A percentile compares a stretch with the other conserved stretches of the same genome.
These are phyloP conservation scores for Amylocarpus encephaloides DNA, from an alignment of 2,329 filamentous ascomycete genomes.

Conservation along the genomic window DNA sequence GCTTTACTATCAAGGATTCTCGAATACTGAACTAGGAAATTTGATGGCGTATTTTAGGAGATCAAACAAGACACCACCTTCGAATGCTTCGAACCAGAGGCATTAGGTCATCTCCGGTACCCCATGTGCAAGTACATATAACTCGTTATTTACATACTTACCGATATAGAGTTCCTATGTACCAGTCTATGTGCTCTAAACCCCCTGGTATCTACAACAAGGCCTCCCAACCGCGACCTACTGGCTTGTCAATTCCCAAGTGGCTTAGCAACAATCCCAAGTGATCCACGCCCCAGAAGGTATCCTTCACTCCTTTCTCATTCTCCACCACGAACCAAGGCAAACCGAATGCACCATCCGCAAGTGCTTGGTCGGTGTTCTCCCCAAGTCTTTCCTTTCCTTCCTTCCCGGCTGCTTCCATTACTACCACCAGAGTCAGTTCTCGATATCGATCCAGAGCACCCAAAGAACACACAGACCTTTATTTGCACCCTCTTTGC, in stretches of 20 bases:
- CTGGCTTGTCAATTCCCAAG: constrained; percentile 41
- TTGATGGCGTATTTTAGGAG: too few relatives aligned
- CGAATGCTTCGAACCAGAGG: too few relatives aligned
- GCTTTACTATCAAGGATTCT: too few relatives aligned
- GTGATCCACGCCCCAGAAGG: constrained; percentile 56
- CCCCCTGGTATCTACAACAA: constrained; percentile 16
- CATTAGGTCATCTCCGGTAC: too few relatives aligned
- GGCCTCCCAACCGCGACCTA: constrained; percentile 23
- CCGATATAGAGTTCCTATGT: too few relatives aligned
- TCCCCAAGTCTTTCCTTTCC: constrained; percentile 32
- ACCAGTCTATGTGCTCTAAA: neutral
- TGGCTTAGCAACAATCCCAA: constrained; percentile 47
- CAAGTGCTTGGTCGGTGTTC: constrained; percentile 46
- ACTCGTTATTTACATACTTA: too few relatives aligned
- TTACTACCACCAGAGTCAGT: constrained; percentile 10
- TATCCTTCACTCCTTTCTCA: constrained; percentile 44
- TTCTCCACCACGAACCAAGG: constrained; percentile 55
- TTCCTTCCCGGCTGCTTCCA: constrained; percentile 19
- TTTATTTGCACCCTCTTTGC: constrained; percentile 36
- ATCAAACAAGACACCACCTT: too few relatives aligned
- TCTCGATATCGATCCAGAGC: neutral
- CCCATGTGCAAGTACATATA: too few relatives aligned
- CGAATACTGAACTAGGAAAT: too few relatives aligned
- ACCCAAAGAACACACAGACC: constrained; percentile 26
- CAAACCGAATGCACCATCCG: constrained; percentile 52